Evolutionary conservation across 768 basidiomycete genomes (phyloP).

Genomic region (Pholiota conissans): DNA sequence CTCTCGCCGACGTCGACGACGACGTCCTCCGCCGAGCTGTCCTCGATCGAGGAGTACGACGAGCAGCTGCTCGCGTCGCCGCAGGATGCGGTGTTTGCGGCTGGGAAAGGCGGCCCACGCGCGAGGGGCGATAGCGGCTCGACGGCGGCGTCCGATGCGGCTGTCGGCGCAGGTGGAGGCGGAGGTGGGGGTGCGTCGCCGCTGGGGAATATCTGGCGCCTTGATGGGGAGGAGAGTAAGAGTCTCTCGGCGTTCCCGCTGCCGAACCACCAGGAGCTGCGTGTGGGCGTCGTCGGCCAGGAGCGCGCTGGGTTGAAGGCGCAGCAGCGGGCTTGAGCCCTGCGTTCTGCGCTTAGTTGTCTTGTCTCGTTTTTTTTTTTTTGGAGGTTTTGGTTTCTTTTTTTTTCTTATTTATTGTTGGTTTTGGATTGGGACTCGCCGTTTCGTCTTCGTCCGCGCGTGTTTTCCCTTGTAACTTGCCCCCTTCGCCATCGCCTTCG

Average conservation of each 20-base stretch:
- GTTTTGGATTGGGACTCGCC: not conserved
- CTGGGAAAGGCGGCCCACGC: conserved; percentile 24
- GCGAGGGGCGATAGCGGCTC: conserved; percentile 26
- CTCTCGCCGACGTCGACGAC: conserved; percentile 55
- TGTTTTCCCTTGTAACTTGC: not conserved
- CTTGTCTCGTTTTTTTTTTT: not conserved
- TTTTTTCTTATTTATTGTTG: not conserved
- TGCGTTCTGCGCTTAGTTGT: not conserved
- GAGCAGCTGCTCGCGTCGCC: conserved; percentile 20
- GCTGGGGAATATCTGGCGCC: conserved; percentile 64
- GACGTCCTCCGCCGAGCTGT: conserved; percentile 65
- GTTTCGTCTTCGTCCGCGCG: not conserved
- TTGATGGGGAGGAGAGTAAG: conserved; percentile 72
- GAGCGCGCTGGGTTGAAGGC: too few relatives aligned
- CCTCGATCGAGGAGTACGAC: conserved; percentile 61
- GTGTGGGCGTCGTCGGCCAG: conserved; percentile 25
- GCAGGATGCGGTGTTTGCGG: not conserved
- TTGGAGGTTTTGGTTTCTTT: not conserved
- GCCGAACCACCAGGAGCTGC: conserved; percentile 31
- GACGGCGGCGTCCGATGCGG: conserved; percentile 16
- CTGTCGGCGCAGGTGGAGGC: not conserved
- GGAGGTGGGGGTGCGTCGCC: conserved; percentile 13
- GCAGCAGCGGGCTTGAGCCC: too few relatives aligned
- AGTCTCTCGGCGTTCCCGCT: conserved; percentile 50
- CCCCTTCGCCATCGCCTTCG: not conserved